phyloP scores from a whole-genome alignment of 768 basidiomycete species.

The Obba rivulosa region DNA sequence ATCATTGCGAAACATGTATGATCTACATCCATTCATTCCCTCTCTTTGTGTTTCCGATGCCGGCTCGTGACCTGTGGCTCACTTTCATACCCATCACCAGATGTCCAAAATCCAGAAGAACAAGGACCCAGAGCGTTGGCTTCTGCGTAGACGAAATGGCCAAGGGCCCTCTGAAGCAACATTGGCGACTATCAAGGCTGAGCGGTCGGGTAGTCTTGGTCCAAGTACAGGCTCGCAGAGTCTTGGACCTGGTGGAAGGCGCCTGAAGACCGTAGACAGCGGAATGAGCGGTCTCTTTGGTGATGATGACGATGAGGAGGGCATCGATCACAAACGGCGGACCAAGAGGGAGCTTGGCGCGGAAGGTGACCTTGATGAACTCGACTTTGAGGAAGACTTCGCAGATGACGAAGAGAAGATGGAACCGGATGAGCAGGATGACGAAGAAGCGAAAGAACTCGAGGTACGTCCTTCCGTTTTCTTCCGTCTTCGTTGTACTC shows the following conservation, averaged over 20 bases:
- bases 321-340: conserved; percentile 36
- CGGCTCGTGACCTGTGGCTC: conserved; percentile 4
- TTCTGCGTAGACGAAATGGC: conserved; percentile 55
- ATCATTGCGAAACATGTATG: too few species aligned
- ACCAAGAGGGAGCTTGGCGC: conserved; percentile 58
- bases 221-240: conserved; percentile 38
- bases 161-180: conserved; percentile 57
- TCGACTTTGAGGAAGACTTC: conserved; percentile 78
- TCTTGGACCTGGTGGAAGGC: conserved; percentile 64
- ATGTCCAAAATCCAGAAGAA: conserved; percentile 61
- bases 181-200: conserved; percentile 64
- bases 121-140: conserved; percentile 70
- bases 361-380: conserved; percentile 80
- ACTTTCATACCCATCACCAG: conserved; percentile 23
- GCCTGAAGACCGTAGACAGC: conserved; percentile 63
- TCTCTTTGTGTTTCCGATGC: too few species aligned
- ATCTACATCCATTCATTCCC: too few species aligned
- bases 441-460: conserved; percentile 80
- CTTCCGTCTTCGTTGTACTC: too few species aligned
- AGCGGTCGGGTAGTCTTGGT: conserved; percentile 38
- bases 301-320: conserved; percentile 60
- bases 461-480: conserved; percentile 43
- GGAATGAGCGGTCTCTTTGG: conserved; percentile 58
- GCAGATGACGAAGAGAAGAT: conserved; percentile 82
- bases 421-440: conserved; percentile 64